Base-by-base conservation (phyloP, 2,329 filamentous ascomycete genomes). In the Alternaria arborescens region DNA sequence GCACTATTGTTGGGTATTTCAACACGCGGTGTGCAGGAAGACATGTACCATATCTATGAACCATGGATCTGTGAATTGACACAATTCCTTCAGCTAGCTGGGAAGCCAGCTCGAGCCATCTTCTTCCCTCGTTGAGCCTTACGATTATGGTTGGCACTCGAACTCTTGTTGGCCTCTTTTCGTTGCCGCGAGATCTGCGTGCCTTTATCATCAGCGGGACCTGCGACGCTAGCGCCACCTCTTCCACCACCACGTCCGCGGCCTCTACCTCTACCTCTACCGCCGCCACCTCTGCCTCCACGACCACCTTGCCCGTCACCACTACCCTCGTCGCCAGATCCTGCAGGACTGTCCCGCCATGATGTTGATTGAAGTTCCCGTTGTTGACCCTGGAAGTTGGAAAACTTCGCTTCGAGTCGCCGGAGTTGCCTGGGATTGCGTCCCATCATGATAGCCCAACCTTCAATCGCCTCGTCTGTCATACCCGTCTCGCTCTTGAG, bases 381-480 rank as follows among this genome's bases (percentile, higher is more conserved):
- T 78, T 97, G 93, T 56, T 85, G 77, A 10, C 91, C 91, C 12
- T 83, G 82, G 65, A 91, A 92, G 18, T 85, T 82, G 11, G 85
- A 84, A 70, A 89, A 91, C 72, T 88, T 90, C 52, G 85, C 85
- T 78, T 97, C 92, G 43, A 98, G 80, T 57, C 86, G 84, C 58
- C 87, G 86, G 75, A 90, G 82, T 61, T 89, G 86, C 70, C 87
- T 86, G 1, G 91, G 86, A 69, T 94, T 90, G 32, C 94, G 86
- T 12, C 83, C 81, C 8, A 97, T 80, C 92, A 98, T 97, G 50
- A 97, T 82, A 0, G 87, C 92, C 94, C 94, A 99, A 5, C 95
- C 95, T 78, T 98, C 95, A 34, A 99, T 90, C 3, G 91, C 89
- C 78, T 98, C 94, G 69, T 98, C 94, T 0, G 93, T 93, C 92